Evolutionary conservation across 2,329 filamentous ascomycete species (phyloP).

Genomic region (Penicillium thymicola): DNA sequence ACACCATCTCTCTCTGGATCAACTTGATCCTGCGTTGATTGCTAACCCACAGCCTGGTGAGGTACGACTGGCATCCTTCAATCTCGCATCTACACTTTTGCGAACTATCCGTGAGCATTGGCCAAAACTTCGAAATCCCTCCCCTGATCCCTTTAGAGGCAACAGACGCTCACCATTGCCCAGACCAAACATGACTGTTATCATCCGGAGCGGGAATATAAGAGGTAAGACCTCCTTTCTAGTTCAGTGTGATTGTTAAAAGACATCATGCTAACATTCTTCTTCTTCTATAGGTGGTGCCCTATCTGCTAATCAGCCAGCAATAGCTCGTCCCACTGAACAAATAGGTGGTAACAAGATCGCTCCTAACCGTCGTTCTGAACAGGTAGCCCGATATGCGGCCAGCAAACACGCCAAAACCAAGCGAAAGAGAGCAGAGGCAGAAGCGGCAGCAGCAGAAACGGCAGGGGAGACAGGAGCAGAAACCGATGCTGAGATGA

Average conservation of each 20-base stretch:
- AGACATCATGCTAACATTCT: not conserved
- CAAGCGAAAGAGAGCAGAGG: not conserved
- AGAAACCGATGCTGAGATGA: not conserved
- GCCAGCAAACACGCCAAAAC: not conserved
- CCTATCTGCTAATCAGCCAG: not conserved
- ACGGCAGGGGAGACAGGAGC: no score
- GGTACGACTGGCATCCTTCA: not conserved
- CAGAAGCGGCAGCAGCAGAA: not conserved
- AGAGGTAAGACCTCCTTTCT: not conserved
- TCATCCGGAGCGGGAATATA: not conserved
- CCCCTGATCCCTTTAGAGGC: not conserved
- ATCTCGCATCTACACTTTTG: not conserved
- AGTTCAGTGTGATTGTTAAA: not conserved
- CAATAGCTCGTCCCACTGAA: not conserved
- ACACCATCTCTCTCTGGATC: not conserved
- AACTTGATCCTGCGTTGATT: not conserved
- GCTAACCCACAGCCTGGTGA: not conserved
- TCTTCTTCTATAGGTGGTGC: not conserved
- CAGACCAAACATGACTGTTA: not conserved
- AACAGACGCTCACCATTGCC: not conserved
- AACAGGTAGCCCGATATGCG: not conserved
- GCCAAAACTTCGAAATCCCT: not conserved
- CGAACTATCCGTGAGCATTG: not conserved
- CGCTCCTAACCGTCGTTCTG: not conserved
- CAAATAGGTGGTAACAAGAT: not conserved